These are phyloP conservation scores for Puccinia triticina DNA, from an alignment of 1,284 basidiomycete species.

Conservation along the genomic window DNA sequence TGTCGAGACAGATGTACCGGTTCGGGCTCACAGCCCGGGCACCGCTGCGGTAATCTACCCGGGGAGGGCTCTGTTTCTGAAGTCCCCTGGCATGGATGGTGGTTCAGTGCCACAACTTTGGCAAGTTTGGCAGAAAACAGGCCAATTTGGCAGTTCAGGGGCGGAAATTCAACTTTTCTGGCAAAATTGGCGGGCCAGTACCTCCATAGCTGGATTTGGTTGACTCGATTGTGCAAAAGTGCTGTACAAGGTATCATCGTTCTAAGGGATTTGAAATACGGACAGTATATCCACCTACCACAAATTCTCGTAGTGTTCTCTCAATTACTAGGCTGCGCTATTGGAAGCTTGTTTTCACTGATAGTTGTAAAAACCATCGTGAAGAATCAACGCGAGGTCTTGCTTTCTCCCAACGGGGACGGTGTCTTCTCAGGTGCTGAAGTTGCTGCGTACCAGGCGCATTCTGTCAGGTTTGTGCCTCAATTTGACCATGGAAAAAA, in stretches of 20 bases:
- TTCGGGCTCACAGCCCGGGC: no score
- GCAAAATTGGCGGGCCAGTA: no score
- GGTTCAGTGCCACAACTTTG: no score
- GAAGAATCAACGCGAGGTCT: conserved; percentile 33
- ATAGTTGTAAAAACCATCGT: conserved; percentile 28
- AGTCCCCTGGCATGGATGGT: no score
- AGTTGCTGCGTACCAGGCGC: conserved; percentile 19
- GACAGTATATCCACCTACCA: conserved; percentile 31
- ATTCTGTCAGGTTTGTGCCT: conserved; percentile 27
- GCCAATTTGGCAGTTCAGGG: no score
- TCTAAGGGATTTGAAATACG: conserved; percentile 33
- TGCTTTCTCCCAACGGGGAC: conserved; percentile 34
- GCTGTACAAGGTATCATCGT: neutral
- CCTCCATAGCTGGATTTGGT: no score
- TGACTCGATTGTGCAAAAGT: neutral
- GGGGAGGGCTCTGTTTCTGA: no score
- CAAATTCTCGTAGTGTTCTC: conserved; percentile 7
- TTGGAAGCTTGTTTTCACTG: conserved; percentile 19
- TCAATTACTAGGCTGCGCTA: conserved; percentile 18
- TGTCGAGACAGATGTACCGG: no score
- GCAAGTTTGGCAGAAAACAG: no score
- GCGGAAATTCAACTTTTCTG: no score
- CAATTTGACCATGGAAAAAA: neutral
- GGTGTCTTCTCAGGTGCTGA: conserved; percentile 44
- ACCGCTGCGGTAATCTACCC: no score